These are phyloP conservation scores for Maudiozyma saulgeensis DNA, from an alignment of 805 yeast species.

Conservation along the genomic window DNA sequence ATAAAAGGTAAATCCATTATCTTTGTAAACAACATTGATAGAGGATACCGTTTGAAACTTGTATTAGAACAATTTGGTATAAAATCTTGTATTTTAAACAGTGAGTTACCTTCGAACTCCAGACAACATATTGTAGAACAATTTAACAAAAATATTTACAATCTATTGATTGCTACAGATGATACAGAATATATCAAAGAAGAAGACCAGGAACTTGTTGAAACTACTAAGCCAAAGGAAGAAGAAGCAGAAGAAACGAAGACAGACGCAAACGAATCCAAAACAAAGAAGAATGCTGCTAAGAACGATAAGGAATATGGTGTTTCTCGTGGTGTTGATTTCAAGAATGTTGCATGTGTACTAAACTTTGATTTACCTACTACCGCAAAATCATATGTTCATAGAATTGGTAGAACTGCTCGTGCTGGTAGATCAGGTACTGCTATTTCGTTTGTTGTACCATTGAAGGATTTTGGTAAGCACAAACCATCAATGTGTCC, in stretches of 20 bases:
- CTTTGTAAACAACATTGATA: constrained; percentile 88
- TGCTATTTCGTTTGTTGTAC: constrained; percentile 86
- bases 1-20: constrained; percentile 85
- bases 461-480: constrained; percentile 73
- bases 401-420: constrained; percentile 94
- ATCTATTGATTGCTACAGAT: constrained; percentile 87
- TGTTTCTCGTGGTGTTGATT: constrained; percentile 94
- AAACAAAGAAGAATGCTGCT: constrained; percentile 16
- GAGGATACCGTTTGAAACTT: constrained; percentile 86
- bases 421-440: constrained; percentile 94
- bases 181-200: constrained; percentile 57
- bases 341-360: constrained; percentile 92
- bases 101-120: constrained; percentile 88
- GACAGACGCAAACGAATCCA: constrained; percentile 12
- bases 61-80: constrained; percentile 94
- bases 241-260: constrained; percentile 8
- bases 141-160: constrained; percentile 82
- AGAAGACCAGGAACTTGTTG: constrained; percentile 34
- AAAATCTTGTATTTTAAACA: constrained; percentile 75
- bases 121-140: constrained; percentile 92
- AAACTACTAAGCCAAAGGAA: constrained; percentile 1
- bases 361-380: constrained; percentile 90
- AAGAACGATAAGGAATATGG: constrained; percentile 73
- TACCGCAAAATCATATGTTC: constrained; percentile 80
- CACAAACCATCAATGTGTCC: constrained; percentile 70